Conservation (phyloP, 2,329 filamentous ascomycete species). For the Apiospora saccharicola region DNA sequence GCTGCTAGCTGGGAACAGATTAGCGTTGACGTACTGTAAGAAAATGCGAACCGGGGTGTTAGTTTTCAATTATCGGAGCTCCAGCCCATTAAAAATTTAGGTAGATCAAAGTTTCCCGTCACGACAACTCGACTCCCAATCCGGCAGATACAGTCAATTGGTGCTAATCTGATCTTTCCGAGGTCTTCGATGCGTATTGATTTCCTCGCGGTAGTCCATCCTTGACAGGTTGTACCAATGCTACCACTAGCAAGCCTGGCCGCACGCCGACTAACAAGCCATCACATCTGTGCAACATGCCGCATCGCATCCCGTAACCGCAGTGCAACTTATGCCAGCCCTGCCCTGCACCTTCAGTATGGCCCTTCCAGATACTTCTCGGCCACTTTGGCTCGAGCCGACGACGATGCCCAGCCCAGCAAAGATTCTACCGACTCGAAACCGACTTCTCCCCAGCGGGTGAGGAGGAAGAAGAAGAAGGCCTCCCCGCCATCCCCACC, state of each 20-base stretch:
- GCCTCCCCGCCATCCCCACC: slow-evolving; percentile 22
- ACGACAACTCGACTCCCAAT: not conserved
- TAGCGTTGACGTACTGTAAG: slow-evolving; percentile 7
- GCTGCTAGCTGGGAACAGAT: not conserved
- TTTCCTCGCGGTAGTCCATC: not conserved
- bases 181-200: slow-evolving; percentile 7
- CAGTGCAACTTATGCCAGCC: not conserved
- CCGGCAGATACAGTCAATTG: not conserved
- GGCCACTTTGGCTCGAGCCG: slow-evolving; percentile 28
- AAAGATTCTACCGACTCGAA: not conserved
- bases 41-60: not conserved
- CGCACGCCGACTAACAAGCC: slow-evolving; percentile 38
- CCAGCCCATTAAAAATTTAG: slow-evolving; percentile 16
- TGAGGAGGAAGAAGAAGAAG: slow-evolving; percentile 31
- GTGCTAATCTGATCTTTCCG: not conserved
- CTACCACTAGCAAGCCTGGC: slow-evolving; percentile 42
- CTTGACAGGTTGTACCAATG: slow-evolving; percentile 40
- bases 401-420: not conserved
- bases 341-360: slow-evolving; percentile 16
- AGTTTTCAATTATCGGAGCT: not conserved
- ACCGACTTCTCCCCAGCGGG: slow-evolving; percentile 30
- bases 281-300: slow-evolving; percentile 40
- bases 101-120: not conserved
- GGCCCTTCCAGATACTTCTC: not conserved
- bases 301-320: slow-evolving; percentile 28